Percentiles rank a stretch among this genome's conserved stretches.
phyloP scores from a whole-genome alignment of 2,329 filamentous ascomycete genomes.

The Cladosporium phlei region DNA sequence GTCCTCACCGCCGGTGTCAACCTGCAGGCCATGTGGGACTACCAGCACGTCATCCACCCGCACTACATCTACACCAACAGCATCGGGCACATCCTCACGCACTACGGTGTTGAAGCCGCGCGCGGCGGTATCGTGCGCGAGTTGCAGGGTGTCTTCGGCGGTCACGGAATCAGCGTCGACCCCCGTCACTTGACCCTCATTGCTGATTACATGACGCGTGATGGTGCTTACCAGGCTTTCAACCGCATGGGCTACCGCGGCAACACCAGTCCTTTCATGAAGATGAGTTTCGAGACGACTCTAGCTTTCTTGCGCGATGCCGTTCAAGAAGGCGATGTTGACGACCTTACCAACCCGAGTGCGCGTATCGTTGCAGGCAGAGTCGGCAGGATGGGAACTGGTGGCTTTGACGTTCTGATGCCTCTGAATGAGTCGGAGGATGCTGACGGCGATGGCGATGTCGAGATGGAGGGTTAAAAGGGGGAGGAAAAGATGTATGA shows the following conservation, averaged over 20 bases:
- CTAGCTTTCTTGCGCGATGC: conserved; percentile 90
- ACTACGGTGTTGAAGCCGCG: conserved; percentile 92
- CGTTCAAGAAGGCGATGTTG: conserved; percentile 82
- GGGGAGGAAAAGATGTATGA: conserved; percentile 2
- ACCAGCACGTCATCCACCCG: conserved; percentile 78
- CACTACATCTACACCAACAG: conserved; percentile 88
- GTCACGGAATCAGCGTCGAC: conserved; percentile 90
- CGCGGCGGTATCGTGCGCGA: conserved; percentile 83
- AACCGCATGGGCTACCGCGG: conserved; percentile 83
- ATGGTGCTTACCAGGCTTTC: conserved; percentile 84
- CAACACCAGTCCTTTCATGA: conserved; percentile 86
- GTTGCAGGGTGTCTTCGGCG: conserved; percentile 76
- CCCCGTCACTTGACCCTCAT: conserved; percentile 91
- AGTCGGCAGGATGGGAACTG: conserved; percentile 79
- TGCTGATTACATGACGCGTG: conserved; percentile 95
- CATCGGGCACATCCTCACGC: conserved; percentile 73
- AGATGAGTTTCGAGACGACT: conserved; percentile 99
- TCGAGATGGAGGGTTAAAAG: conserved; percentile 20
- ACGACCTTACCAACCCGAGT: conserved; percentile 80
- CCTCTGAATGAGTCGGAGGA: conserved; percentile 3
- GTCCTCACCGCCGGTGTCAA: conserved; percentile 84
- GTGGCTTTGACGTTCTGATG: conserved; percentile 77
- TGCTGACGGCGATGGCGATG: conserved; percentile 16
- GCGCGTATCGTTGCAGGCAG: conserved; percentile 83
- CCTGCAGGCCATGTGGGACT: conserved; percentile 83